These are phyloP conservation scores for Apiosordaria backusii DNA, from an alignment of 495 filamentous ascomycete species.

Conservation along the genomic window DNA sequence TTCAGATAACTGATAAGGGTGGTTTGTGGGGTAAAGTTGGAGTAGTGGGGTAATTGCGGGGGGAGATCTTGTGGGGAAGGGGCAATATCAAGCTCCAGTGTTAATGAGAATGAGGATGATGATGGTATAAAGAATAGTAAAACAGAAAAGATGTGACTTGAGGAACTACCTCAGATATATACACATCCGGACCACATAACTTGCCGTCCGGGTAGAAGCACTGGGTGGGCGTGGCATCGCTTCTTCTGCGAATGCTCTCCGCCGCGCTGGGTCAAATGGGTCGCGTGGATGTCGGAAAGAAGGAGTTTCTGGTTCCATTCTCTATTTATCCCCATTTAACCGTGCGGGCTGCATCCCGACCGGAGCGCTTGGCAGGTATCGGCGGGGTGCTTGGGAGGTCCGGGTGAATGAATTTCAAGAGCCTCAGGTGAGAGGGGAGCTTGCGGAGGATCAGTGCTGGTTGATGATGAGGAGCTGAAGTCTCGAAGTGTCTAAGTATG, in stretches of 20 bases:
- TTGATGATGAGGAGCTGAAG: not conserved
- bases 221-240: not conserved
- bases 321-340: constrained; percentile 51
- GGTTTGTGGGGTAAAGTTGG: constrained; percentile 11
- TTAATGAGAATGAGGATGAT: not conserved
- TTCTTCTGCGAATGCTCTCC: not conserved
- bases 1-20: not conserved
- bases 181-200: not conserved
- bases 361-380: constrained; percentile 16
- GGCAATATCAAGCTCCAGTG: not conserved
- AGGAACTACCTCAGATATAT: constrained; percentile 14
- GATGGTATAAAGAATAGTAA: constrained; percentile 6
- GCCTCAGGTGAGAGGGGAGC: not conserved
- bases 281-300: constrained; percentile 26
- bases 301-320: constrained; percentile 21
- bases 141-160: not conserved
- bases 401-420: not conserved
- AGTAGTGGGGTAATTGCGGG: constrained; percentile 8
- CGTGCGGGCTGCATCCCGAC: constrained; percentile 29
- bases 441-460: not conserved
- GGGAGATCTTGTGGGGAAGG: constrained; percentile 11
- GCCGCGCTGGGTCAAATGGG: constrained; percentile 19
- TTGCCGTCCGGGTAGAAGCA: not conserved
- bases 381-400: not conserved
- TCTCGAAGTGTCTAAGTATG: not conserved